Evolutionary conservation across 257 asterid genomes (phyloP).

Genomic region (Penstemon eatonii): DNA sequence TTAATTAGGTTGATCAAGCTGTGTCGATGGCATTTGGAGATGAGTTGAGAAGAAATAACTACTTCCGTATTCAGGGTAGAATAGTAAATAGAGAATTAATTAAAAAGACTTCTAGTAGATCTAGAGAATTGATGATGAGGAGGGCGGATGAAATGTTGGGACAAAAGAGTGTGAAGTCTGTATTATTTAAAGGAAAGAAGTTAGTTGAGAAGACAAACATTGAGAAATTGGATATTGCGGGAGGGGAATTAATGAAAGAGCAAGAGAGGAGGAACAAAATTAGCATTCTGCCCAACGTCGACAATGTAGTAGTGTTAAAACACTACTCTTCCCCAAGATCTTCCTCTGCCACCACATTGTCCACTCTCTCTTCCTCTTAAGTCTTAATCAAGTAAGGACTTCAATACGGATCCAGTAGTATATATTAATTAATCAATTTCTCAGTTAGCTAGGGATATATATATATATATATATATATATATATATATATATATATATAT

Average conservation of each 20-base stretch:
- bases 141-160: slow-evolving; percentile 52
- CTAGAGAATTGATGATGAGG: slow-evolving; percentile 7
- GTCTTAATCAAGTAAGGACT: too few species aligned
- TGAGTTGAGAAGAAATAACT: slow-evolving; percentile 46
- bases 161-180: slow-evolving; percentile 66
- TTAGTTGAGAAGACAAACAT: slow-evolving; percentile 48
- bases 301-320: slow-evolving; percentile 35
- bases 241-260: slow-evolving; percentile 60
- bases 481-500: too few species aligned
- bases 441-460: too few species aligned
- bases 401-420: too few species aligned
- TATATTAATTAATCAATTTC: too few species aligned
- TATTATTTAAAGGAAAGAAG: slow-evolving; percentile 68
- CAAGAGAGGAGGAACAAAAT: slow-evolving; percentile 53
- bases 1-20: slow-evolving; percentile 77
- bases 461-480: too few species aligned
- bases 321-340: slow-evolving; percentile 51
- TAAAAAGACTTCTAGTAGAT: neutral
- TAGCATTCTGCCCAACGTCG: slow-evolving; percentile 40
- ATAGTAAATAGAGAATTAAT: neutral
- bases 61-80: slow-evolving; percentile 69
- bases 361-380: slow-evolving; percentile 45
- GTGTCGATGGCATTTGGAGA: slow-evolving; percentile 80
- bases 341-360: slow-evolving; percentile 68
- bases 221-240: slow-evolving; percentile 59